Evolutionary conservation across 257 asterid genomes (phyloP).

Genomic region (Voacanga thouarsii): DNA sequence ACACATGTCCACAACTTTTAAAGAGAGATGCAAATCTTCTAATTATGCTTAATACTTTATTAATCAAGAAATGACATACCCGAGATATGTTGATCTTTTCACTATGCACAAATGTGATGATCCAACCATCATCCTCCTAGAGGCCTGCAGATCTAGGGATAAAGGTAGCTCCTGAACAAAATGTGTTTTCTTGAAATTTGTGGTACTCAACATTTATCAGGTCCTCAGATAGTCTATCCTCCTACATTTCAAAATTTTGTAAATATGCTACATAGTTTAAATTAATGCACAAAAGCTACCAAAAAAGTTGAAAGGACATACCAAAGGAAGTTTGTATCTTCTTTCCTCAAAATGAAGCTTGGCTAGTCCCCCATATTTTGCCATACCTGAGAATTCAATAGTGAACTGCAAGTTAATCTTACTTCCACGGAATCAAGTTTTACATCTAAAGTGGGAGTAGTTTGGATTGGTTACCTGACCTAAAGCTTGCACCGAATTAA

Average conservation of each 20-base stretch:
- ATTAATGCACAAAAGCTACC: background rate
- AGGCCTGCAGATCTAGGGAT: constrained; percentile 35
- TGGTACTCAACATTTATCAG: constrained; percentile 43
- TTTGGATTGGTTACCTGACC: constrained; percentile 32
- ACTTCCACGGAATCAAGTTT: background rate
- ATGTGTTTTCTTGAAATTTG: constrained; percentile 43
- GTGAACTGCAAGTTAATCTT: background rate
- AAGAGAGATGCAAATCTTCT: background rate
- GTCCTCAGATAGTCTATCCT: constrained; percentile 13
- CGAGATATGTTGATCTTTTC: constrained; percentile 48
- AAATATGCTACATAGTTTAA: background rate
- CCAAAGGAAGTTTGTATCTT: constrained; percentile 8
- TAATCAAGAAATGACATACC: constrained; percentile 22
- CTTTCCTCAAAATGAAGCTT: constrained; percentile 44
- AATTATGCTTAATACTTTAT: background rate
- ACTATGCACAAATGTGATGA: constrained; percentile 43
- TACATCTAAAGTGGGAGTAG: background rate
- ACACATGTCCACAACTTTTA: background rate
- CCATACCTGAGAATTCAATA: constrained; percentile 39
- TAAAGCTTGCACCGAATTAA: constrained; percentile 41
- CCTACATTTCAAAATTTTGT: constrained; percentile 6
- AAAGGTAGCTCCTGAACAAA: constrained; percentile 57
- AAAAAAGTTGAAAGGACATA: background rate
- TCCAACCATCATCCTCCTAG: constrained; percentile 68
- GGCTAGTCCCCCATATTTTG: constrained; percentile 61